Base-by-base conservation (phyloP, 2,329 filamentous ascomycete genomes). In the Zelopaecilomyces penicillatus region DNA sequence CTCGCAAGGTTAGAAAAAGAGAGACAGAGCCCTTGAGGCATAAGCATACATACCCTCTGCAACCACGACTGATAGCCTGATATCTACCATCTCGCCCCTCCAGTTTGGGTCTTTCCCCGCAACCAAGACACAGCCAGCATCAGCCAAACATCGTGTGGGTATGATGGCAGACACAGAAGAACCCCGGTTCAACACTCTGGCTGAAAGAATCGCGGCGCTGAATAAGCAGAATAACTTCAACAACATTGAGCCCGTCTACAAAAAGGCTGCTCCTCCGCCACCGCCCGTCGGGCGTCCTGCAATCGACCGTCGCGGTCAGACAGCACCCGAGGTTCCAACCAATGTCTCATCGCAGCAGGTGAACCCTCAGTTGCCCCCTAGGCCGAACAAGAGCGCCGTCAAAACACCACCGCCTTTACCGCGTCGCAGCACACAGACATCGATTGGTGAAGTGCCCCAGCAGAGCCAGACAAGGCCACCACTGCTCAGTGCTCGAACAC, bases 141-240 rank as follows among this genome's bases (percentile, higher is more conserved):
- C 19, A 19, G 19, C n/a, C 3, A 28, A 39, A n/a, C 37, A 26
- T 6, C 27, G 26, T 7, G 10, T 12, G n/a, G 28, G 10, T 32
- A 51, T 41, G 47, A 83, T 83, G 80, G 70, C 76, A 6, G 79
- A 83, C 42, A 66, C 71, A 37, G 76, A 81, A 54, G 79, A 82
- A 56, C 77, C 77, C 34, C 74, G 74, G 49, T 82, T 79, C 60
- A 79, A 67, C 47, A 74, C 74, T 6, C 69, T 83, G 28, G 72
- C 76, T 4, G 77, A 82, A 60, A 71, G 80, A 42, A 83, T 83
- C 50, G 78, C 79, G 7, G 80, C 80, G 30, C 69, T 83, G 50
- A 82, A 82, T 53, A 65, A 68, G 56, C 73, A 82, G 60, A 76
- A 77, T 62, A 76, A 75, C 65, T 77, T 82, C 65, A 65, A 65